phyloP scores from a whole-genome alignment of 768 basidiomycete genomes.

The Daedaleopsis sinensis region DNA sequence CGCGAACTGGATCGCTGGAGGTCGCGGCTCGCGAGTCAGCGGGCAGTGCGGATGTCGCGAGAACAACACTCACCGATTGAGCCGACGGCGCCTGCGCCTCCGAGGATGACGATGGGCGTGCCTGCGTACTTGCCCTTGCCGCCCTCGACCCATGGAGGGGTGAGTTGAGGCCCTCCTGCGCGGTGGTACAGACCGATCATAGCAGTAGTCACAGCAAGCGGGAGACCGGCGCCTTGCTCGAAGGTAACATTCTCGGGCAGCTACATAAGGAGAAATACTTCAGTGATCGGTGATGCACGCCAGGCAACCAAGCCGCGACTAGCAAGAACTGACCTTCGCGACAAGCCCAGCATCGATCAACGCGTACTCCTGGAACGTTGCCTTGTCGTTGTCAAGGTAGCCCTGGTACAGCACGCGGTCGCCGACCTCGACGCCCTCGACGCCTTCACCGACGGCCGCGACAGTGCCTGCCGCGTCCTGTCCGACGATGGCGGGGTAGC shows the following conservation, averaged over 20 bases:
- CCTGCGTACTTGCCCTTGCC: slow-evolving; percentile 33
- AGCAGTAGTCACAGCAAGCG: slow-evolving; percentile 13
- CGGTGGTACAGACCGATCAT: slow-evolving; percentile 16
- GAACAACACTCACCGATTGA: slow-evolving; percentile 20
- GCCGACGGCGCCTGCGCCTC: slow-evolving; percentile 26
- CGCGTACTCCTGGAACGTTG: slow-evolving; percentile 22
- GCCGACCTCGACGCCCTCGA: slow-evolving; percentile 33
- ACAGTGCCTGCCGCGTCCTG: slow-evolving; percentile 14
- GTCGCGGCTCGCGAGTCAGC: background rate
- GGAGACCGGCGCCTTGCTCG: slow-evolving; percentile 15
- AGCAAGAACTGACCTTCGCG: slow-evolving; percentile 25
- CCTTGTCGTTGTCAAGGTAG: slow-evolving; percentile 4
- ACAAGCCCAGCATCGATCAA: slow-evolving; percentile 8
- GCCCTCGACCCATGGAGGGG: slow-evolving; percentile 29
- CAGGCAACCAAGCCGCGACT: slow-evolving; percentile 38
- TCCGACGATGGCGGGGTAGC: slow-evolving; percentile 26
- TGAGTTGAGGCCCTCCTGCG: slow-evolving; percentile 24
- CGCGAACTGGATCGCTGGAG: slow-evolving; percentile 28
- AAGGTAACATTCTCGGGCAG: slow-evolving; percentile 9
- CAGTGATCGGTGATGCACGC: background rate
- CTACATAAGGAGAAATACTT: slow-evolving; percentile 5
- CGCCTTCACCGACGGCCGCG: slow-evolving; percentile 36
- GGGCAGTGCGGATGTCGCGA: background rate
- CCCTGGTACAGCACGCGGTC: slow-evolving; percentile 28
- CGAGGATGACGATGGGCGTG: slow-evolving; percentile 31